Percentiles rank a stretch among this genome's conserved stretches.
phyloP scores from a whole-genome alignment of 306 rosid genomes.

The Chamaecrista fasciculata region DNA sequence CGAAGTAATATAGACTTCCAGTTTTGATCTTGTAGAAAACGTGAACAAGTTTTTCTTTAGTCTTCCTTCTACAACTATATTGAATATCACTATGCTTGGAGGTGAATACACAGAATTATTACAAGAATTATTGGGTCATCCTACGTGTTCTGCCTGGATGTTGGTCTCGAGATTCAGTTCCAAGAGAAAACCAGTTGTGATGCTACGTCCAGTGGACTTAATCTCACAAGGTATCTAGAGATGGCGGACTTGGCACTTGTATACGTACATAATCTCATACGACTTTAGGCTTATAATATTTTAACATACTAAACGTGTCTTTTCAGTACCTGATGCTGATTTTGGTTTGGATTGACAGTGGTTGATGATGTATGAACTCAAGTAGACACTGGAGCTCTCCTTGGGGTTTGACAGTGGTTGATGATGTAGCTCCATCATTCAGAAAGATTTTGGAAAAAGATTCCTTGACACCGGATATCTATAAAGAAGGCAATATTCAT shows the following conservation, averaged over 20 bases:
- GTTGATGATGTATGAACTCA: conserved; percentile 28
- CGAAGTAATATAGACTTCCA: too few species aligned
- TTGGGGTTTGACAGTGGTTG: conserved; percentile 79
- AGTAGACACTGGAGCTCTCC: conserved; percentile 73
- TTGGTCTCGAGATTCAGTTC: conserved; percentile 65
- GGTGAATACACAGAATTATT: conserved; percentile 58
- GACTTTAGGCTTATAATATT: background rate
- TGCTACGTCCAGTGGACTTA: conserved; percentile 68
- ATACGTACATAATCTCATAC: conserved; percentile 3
- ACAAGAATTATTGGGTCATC: conserved; percentile 49
- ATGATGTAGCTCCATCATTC: conserved; percentile 80
- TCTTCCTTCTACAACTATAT: conserved; percentile 67
- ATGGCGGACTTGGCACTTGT: background rate
- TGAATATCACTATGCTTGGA: conserved; percentile 71
- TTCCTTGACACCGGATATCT: conserved; percentile 45
- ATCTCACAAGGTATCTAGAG: conserved; percentile 58
- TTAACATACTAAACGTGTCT: conserved; percentile 14
- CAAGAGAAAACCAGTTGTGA: conserved; percentile 61
- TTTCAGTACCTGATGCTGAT: conserved; percentile 28
- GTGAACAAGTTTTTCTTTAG: conserved; percentile 53
- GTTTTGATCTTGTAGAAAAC: conserved; percentile 58
- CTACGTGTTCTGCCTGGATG: conserved; percentile 69
- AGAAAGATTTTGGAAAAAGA: conserved; percentile 72
- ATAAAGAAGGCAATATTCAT: conserved; percentile 58
- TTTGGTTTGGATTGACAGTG: conserved; percentile 36